A percentile compares a stretch with the other conserved stretches of the same genome.
These are phyloP conservation scores for Sporisorium graminicola DNA, from an alignment of 1,284 basidiomycete genomes.

Conservation along the genomic window DNA sequence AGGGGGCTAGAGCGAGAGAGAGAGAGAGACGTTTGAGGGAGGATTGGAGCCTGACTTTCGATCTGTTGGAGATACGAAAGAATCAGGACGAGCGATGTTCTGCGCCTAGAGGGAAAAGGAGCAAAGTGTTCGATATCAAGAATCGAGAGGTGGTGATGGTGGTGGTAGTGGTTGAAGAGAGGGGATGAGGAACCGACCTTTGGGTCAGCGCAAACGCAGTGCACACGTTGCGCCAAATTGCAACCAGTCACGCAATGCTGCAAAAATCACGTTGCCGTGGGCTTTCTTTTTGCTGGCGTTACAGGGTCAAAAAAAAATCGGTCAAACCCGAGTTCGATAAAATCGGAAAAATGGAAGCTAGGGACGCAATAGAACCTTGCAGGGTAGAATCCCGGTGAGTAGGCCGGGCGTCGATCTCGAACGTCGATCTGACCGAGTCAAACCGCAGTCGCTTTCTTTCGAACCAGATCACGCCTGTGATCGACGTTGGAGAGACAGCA, in stretches of 20 bases:
- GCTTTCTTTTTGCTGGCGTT: neutral
- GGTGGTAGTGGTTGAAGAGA: conserved; percentile 25
- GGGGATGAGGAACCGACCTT: neutral
- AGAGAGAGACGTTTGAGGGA: conserved; percentile 19
- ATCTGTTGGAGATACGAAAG: conserved; percentile 57
- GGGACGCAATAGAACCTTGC: neutral
- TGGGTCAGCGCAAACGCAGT: too few species aligned
- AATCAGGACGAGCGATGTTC: conserved; percentile 38
- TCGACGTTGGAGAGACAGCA: neutral
- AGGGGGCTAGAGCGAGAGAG: conserved; percentile 4
- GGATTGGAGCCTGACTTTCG: conserved; percentile 40
- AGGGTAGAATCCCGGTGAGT: neutral
- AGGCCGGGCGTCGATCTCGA: neutral
- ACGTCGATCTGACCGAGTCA: neutral
- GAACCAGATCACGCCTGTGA: neutral
- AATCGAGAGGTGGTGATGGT: conserved; percentile 21
- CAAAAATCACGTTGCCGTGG: neutral
- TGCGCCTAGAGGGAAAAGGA: conserved; percentile 34
- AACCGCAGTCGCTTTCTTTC: neutral
- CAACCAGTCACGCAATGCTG: conserved; percentile 3
- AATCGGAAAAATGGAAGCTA: neutral
- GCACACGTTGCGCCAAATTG: conserved; percentile 8
- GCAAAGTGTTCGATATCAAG: conserved; percentile 12
- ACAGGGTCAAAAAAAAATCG: neutral
- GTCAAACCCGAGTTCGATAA: too few species aligned